Conservation (phyloP, 2,329 filamentous ascomycete species). For the Nigrospora sphaerica region DNA sequence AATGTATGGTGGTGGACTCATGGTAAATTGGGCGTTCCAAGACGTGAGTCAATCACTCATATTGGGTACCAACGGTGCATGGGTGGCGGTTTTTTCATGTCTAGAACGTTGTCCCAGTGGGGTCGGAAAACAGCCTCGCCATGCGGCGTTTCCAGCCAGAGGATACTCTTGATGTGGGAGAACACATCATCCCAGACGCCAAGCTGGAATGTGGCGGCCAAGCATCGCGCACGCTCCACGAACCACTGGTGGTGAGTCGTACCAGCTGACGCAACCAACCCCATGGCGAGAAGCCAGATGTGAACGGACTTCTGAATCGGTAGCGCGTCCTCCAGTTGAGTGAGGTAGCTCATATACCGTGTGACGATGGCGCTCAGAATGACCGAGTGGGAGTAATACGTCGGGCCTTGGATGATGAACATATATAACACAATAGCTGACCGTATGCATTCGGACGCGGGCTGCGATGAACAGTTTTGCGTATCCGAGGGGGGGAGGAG, state of each 20-base stretch:
- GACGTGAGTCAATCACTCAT: no score
- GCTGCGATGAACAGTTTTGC: not conserved
- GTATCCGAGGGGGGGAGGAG: constrained; percentile 17
- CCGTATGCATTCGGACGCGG: constrained; percentile 36
- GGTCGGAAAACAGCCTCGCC: not conserved
- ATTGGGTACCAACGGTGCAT: no score
- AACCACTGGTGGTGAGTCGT: constrained; percentile 23
- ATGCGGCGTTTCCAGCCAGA: constrained; percentile 19
- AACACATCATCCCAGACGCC: constrained; percentile 15
- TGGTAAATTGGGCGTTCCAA: no score
- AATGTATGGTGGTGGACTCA: no score
- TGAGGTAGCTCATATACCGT: constrained; percentile 23
- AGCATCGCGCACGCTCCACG: constrained; percentile 10
- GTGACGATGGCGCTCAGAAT: constrained; percentile 27
- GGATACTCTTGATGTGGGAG: constrained; percentile 12
- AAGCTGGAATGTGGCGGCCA: not conserved
- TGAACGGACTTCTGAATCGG: constrained; percentile 17
- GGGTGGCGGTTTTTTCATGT: no score
- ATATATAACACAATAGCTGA: constrained; percentile 41
- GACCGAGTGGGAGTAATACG: constrained; percentile 45
- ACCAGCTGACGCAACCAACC: constrained; percentile 26
- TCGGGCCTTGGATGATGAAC: constrained; percentile 45
- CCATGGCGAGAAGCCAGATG: constrained; percentile 35
- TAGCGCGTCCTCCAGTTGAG: constrained; percentile 6
- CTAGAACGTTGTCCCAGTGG: no score